A percentile compares a stretch with the other conserved stretches of the same genome.
Evolutionary conservation across 129 eudicot genomes (phyloP).

Genomic region (Ambrosia trifida): DNA sequence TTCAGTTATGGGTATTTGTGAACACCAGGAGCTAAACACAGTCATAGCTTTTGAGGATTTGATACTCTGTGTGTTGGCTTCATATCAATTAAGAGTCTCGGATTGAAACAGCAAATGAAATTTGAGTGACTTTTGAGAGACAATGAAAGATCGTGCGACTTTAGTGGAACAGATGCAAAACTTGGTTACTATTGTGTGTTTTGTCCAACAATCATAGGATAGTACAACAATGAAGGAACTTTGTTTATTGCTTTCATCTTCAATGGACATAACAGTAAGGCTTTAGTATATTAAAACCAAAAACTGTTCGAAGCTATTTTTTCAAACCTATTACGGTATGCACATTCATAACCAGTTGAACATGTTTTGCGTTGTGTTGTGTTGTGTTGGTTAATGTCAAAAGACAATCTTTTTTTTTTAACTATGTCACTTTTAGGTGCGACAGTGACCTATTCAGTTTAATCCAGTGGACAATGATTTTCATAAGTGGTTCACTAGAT

Average conservation of each 20-base stretch:
- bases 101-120: too few relatives aligned
- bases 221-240: background rate
- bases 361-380: background rate
- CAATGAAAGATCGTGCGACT: too few relatives aligned
- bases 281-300: conserved; percentile 39
- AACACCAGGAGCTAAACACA: too few relatives aligned
- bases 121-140: too few relatives aligned
- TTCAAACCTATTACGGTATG: conserved; percentile 44
- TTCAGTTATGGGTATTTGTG: too few relatives aligned
- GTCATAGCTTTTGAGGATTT: too few relatives aligned
- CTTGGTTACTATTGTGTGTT: too few relatives aligned
- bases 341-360: background rate
- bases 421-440: conserved; percentile 13
- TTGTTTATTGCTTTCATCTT: conserved; percentile 33
- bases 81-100: too few relatives aligned
- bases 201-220: too few relatives aligned
- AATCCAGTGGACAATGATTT: background rate
- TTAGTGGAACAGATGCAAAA: too few relatives aligned
- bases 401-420: background rate
- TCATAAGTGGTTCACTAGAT: conserved; percentile 18
- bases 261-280: conserved; percentile 48
- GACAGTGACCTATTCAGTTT: too few relatives aligned
- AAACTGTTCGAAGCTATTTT: conserved; percentile 25
- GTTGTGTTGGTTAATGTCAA: background rate
- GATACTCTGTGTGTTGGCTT: too few relatives aligned